Base-by-base conservation (phyloP, 2,329 filamentous ascomycete species). In the Chaetomiaceae sp. region DNA sequence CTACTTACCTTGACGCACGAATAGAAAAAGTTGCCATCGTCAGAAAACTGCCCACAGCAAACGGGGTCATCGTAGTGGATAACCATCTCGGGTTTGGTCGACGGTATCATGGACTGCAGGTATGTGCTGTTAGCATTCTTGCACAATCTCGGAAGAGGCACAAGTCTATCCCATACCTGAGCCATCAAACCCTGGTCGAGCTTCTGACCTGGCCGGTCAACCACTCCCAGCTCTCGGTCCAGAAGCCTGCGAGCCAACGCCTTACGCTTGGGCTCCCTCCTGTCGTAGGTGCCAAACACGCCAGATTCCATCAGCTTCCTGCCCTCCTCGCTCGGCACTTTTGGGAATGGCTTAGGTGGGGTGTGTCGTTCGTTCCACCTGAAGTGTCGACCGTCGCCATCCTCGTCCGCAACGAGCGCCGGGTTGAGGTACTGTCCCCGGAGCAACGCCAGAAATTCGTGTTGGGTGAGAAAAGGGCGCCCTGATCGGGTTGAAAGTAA, bases 1-100 rank as follows among this genome's bases (percentile, higher is more conserved):
- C 7, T 21, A 34, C 53, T 43, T 51, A 14, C 53, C 48, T 60
- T 61, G 43, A 57, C 59, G 40, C 56, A 57, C 4, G 59, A 47
- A 27, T 61, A 97, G 73, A 96, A 97, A 73, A 97, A 97, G 68
- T 96, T 95, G 21, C 93, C 93, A 61, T 99, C 93, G 58, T 95
- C 88, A 0, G 89, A 96, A 66, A 97, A 99, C 65, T 97, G 92
- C 1, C 93, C 93, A 3, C 89, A 96, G 64, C 97, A 97, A 47
- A 93, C 91, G 35, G 89, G 83, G 5, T 85, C 79, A 49, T 91
- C 82, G 65, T 91, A 95, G 62, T 95, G 87, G 55, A 97, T 85
- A 55, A 96, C 87, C 62, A 87, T 87, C 64, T 97, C 92, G 0
- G 89, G 85, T 20, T 79, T 79, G 0, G 83, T 86, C 3, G 79